Conservation (phyloP, 1,284 basidiomycete species). For the Neolentinus lepideus region DNA sequence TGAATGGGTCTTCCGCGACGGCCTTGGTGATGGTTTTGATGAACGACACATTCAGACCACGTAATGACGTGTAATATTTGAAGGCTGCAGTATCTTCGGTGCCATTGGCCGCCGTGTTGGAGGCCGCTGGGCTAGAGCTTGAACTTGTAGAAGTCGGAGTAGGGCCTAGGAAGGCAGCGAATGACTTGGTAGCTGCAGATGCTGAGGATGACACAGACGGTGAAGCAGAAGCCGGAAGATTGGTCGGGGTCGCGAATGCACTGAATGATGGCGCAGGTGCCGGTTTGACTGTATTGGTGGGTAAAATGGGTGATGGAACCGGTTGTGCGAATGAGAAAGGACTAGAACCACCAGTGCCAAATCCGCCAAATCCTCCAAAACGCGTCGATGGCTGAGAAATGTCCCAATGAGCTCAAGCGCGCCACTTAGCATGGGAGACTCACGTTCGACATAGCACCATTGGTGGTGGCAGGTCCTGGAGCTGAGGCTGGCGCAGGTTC, state of each 20-base stretch:
- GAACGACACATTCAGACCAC: slow-evolving; percentile 77
- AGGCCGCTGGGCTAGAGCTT: slow-evolving; percentile 13
- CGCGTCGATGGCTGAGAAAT: slow-evolving; percentile 2
- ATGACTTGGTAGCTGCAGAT: slow-evolving; percentile 28
- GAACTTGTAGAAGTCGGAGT: slow-evolving; percentile 10
- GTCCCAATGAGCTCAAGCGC: background rate
- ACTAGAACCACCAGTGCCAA: slow-evolving; percentile 1
- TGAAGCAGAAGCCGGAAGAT: slow-evolving; percentile 5
- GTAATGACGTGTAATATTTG: slow-evolving; percentile 67
- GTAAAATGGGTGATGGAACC: slow-evolving; percentile 7
- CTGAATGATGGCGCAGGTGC: slow-evolving; percentile 7
- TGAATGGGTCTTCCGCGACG: slow-evolving; percentile 70
- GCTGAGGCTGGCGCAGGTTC: slow-evolving; percentile 4
- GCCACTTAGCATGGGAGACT: background rate
- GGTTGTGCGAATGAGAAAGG: slow-evolving; percentile 8
- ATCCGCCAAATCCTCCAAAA: slow-evolving; percentile 3
- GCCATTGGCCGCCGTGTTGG: slow-evolving; percentile 3
- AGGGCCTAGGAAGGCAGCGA: slow-evolving; percentile 23
- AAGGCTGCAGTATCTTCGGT: slow-evolving; percentile 22
- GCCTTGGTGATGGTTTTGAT: slow-evolving; percentile 54
- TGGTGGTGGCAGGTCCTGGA: slow-evolving; percentile 5
- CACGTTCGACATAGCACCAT: background rate
- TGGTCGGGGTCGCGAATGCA: slow-evolving; percentile 6
- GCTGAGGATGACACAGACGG: slow-evolving; percentile 20
- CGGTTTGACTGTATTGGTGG: slow-evolving; percentile 10